phyloP scores from a whole-genome alignment of 768 basidiomycete species.

The Leccinellum luteum region DNA sequence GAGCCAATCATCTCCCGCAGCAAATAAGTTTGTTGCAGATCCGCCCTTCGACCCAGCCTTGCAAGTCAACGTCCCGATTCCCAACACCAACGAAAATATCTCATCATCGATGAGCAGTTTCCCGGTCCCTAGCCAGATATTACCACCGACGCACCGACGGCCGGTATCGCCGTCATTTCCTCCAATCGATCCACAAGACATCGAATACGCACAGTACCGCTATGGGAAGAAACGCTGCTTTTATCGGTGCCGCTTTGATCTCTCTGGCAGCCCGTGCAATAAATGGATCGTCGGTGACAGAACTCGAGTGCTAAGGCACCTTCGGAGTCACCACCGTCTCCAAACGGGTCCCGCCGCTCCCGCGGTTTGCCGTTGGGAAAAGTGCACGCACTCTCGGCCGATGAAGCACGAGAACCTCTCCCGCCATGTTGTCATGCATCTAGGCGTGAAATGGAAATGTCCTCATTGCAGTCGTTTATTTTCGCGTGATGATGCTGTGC shows the following conservation, averaged over 20 bases:
- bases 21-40: not conserved
- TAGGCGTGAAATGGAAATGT: slow-evolving; percentile 31
- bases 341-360: slow-evolving; percentile 13
- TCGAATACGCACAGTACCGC: slow-evolving; percentile 21
- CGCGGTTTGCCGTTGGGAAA: slow-evolving; percentile 23
- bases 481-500: slow-evolving; percentile 33
- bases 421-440: slow-evolving; percentile 29
- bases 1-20: not conserved
- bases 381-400: slow-evolving; percentile 19
- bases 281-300: slow-evolving; percentile 27
- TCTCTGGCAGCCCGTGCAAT: slow-evolving; percentile 24
- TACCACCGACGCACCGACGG: not conserved
- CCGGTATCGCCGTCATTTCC: not conserved
- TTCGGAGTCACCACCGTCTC: slow-evolving; percentile 24
- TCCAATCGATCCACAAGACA: slow-evolving; percentile 16
- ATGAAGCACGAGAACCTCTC: slow-evolving; percentile 35
- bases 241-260: slow-evolving; percentile 27
- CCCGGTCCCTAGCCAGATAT: not conserved
- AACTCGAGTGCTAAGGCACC: slow-evolving; percentile 25
- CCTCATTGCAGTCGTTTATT: slow-evolving; percentile 24
- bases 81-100: slow-evolving; percentile 1
- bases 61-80: not conserved
- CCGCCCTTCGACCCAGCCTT: not conserved
- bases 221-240: slow-evolving; percentile 18
- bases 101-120: not conserved